Conservation (phyloP, 495 filamentous ascomycete genomes). For the Letharia lupina region DNA sequence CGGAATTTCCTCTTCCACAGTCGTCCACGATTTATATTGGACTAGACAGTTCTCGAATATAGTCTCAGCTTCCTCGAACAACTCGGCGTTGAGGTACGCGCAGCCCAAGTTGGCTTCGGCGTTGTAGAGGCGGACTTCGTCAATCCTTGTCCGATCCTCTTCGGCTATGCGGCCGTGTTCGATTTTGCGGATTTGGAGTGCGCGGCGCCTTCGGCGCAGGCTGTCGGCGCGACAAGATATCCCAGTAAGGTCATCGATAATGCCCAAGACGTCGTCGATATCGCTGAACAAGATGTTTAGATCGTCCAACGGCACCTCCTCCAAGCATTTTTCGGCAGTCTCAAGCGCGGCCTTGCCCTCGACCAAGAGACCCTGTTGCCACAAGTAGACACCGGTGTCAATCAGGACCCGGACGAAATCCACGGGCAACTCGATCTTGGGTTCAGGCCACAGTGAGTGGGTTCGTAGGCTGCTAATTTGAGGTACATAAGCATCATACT, state of each 20-base stretch:
- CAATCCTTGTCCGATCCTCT: background rate
- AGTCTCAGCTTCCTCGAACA: background rate
- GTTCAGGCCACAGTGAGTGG: background rate
- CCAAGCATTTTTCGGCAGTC: background rate
- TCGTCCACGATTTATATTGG: background rate
- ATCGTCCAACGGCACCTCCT: background rate
- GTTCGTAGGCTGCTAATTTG: background rate
- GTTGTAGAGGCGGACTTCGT: background rate
- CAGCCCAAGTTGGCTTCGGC: background rate
- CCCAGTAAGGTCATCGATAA: background rate
- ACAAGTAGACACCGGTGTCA: background rate
- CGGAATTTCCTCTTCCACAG: conserved; percentile 1
- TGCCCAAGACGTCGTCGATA: background rate
- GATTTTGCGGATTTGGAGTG: background rate
- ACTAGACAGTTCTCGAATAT: background rate
- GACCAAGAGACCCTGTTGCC: background rate
- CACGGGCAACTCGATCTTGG: background rate
- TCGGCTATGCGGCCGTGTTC: background rate
- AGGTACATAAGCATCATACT: background rate
- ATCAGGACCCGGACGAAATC: background rate
- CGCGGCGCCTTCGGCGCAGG: background rate
- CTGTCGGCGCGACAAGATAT: conserved; percentile 3
- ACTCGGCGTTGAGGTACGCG: background rate
- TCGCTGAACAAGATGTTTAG: background rate
- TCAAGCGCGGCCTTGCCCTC: background rate